Percentiles rank a stretch among this genome's conserved stretches.
Conservation (phyloP, 257 asterid genomes). For the Cordia subcordata region DNA sequence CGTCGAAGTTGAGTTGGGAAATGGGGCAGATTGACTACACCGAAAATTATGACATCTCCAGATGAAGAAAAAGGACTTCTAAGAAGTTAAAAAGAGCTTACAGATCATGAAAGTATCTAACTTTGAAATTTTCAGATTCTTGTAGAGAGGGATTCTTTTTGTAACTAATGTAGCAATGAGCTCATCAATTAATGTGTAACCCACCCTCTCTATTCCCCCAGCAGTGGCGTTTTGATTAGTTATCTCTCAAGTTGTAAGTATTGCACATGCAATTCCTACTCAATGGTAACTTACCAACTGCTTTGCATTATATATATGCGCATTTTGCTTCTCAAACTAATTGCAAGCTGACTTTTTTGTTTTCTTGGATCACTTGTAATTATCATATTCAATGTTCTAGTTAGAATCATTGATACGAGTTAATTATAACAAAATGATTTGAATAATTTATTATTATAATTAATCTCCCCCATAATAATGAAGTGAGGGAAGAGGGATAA, state of each 20-base stretch:
- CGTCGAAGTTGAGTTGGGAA: conserved; percentile 46
- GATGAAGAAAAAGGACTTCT: conserved; percentile 37
- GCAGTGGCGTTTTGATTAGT: conserved; percentile 10
- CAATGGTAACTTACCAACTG: conserved; percentile 18
- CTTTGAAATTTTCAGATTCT: conserved; percentile 24
- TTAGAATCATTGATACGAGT: too few species aligned
- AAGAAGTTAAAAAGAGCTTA: conserved; percentile 16
- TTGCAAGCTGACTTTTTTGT: too few species aligned
- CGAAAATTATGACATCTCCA: conserved; percentile 32
- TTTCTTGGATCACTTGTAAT: too few species aligned
- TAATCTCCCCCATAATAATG: too few species aligned
- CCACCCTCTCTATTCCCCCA: conserved; percentile 17
- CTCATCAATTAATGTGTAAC: conserved; percentile 23
- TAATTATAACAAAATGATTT: too few species aligned
- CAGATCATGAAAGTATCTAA: conserved; percentile 21
- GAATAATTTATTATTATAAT: too few species aligned
- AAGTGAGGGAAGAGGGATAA: too few species aligned
- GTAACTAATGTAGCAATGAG: conserved; percentile 40
- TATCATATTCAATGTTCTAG: too few species aligned
- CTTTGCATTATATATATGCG: background rate
- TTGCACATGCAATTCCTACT: conserved; percentile 29
- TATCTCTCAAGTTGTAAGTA: conserved; percentile 38
- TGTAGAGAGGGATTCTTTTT: conserved; percentile 45
- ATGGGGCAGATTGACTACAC: conserved; percentile 36
- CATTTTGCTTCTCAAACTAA: too few species aligned